Evolutionary conservation across 176 grass and related monocot genomes (phyloP).

Genomic region (Juncus inflexus): DNA sequence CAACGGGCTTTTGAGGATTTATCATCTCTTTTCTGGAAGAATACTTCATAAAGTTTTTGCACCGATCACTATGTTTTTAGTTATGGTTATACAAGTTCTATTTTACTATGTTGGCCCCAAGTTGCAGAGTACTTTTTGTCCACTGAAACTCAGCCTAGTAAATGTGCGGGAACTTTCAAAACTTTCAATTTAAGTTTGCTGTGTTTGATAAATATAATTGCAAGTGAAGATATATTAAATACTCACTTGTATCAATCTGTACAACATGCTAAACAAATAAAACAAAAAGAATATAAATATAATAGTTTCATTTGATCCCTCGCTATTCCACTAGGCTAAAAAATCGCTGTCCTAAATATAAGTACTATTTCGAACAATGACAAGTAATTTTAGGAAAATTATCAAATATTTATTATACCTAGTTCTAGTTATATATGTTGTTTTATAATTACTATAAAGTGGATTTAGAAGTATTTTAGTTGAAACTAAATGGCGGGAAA

Average conservation of each 20-base stretch:
- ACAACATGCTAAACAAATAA: too few species aligned
- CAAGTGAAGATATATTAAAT: too few species aligned
- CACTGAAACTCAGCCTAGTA: not conserved
- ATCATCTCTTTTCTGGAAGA: not conserved
- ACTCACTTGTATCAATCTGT: too few species aligned
- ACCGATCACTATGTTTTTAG: not conserved
- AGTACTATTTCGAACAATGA: not conserved
- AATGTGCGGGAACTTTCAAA: not conserved
- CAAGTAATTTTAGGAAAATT: not conserved
- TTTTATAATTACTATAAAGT: not conserved
- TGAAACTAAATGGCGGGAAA: not conserved
- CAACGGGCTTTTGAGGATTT: not conserved
- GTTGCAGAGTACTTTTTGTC: conserved; percentile 2
- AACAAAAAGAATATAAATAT: too few species aligned
- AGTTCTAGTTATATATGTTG: not conserved
- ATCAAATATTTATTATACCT: not conserved
- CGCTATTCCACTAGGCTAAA: too few species aligned
- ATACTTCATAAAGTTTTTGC: not conserved
- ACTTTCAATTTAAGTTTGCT: too few species aligned
- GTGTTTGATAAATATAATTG: too few species aligned
- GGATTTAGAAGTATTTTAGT: not conserved
- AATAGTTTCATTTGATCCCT: too few species aligned
- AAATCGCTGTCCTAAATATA: not conserved
- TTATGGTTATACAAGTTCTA: not conserved
- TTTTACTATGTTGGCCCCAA: not conserved